A percentile compares a stretch with the other conserved stretches of the same genome.
Conservation (phyloP, 352 stramenopile genomes). For the Pythium phragmitis region DNA sequence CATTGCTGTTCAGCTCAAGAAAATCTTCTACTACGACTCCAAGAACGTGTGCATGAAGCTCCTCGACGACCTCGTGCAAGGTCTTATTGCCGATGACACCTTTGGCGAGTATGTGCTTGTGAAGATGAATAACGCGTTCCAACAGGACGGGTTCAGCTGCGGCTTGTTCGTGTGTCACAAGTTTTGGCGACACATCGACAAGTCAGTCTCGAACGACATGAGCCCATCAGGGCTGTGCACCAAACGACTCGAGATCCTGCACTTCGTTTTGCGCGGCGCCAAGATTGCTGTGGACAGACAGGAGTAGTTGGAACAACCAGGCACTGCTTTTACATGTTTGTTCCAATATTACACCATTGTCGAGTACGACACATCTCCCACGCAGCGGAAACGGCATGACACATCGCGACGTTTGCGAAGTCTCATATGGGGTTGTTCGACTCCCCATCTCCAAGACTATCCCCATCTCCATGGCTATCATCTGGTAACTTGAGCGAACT, state of each 20-base stretch:
- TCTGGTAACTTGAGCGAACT: too few species aligned
- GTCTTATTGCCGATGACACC: neutral
- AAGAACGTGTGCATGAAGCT: neutral
- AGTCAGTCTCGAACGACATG: neutral
- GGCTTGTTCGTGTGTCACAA: constrained; percentile 8
- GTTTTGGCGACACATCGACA: constrained; percentile 3
- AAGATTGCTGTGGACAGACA: neutral
- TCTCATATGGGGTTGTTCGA: too few species aligned
- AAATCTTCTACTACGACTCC: constrained; percentile 4
- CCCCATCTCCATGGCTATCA: too few species aligned
- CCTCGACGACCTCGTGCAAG: neutral
- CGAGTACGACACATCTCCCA: too few species aligned
- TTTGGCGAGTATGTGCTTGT: neutral
- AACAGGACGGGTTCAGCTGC: constrained; percentile 7
- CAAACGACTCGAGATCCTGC: neutral
- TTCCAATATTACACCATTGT: too few species aligned
- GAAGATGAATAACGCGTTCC: neutral
- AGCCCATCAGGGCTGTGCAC: neutral
- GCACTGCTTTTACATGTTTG: too few species aligned
- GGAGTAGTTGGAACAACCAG: neutral
- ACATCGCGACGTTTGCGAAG: too few species aligned
- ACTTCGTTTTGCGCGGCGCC: neutral
- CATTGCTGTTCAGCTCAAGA: neutral
- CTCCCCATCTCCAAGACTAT: too few species aligned
- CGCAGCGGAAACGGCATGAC: too few species aligned